Percentiles rank a stretch among this genome's conserved stretches.
These are phyloP conservation scores for Iris pallida DNA, from an alignment of 116 monocot species.

Conservation along the genomic window DNA sequence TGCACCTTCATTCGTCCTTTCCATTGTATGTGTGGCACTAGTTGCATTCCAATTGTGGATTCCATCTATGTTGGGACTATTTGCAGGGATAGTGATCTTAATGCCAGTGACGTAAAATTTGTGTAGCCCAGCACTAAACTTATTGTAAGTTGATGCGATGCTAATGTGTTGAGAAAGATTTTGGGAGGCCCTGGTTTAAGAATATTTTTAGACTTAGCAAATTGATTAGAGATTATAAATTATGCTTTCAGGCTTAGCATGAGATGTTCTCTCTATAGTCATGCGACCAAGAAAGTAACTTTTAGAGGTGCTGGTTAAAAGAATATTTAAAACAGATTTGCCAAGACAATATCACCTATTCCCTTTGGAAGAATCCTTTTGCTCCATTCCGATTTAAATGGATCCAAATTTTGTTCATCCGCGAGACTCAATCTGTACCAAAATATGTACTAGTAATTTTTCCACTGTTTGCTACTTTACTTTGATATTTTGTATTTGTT, in stretches of 20 bases:
- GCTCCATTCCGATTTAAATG: constrained; percentile 44
- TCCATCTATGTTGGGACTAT: too few species aligned
- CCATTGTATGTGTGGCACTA: too few species aligned
- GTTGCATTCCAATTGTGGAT: too few species aligned
- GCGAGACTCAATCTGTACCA: constrained; percentile 56
- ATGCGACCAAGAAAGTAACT: constrained; percentile 4
- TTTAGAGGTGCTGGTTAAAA: constrained; percentile 12
- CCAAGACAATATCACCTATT: constrained; percentile 49
- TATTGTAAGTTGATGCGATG: too few species aligned
- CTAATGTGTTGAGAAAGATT: too few species aligned
- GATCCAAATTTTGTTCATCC: constrained; percentile 43
- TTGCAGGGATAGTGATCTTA: too few species aligned
- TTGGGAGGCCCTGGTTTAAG: too few species aligned
- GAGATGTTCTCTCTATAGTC: constrained; percentile 26
- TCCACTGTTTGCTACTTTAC: not conserved
- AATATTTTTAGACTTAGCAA: too few species aligned
- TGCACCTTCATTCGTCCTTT: too few species aligned
- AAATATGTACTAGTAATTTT: constrained; percentile 41
- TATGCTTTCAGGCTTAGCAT: constrained; percentile 25
- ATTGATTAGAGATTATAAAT: constrained; percentile 56
- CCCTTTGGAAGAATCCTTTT: constrained; percentile 73
- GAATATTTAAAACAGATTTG: constrained; percentile 15
- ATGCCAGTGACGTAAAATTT: too few species aligned
- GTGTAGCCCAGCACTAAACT: too few species aligned
- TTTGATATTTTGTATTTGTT: constrained; percentile 6